phyloP scores from a whole-genome alignment of 441 rosid genomes.

The Erysimum pusillum region DNA sequence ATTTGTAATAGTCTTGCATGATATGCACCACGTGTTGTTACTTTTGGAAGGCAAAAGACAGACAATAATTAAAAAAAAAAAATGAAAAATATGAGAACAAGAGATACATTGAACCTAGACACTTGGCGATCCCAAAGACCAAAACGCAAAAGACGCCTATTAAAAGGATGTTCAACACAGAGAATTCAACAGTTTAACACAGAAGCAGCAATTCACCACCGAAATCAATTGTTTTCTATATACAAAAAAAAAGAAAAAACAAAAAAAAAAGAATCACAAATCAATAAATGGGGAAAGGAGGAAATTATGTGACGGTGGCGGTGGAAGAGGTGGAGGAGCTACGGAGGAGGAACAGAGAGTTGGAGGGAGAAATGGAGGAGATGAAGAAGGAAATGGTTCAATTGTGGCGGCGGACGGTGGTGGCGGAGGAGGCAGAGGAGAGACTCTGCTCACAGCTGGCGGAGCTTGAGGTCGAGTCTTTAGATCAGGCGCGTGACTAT shows the following conservation, averaged over 20 bases:
- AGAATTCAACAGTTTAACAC: slow-evolving; percentile 5
- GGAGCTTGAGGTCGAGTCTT: slow-evolving; percentile 82
- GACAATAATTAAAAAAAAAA: too few species aligned
- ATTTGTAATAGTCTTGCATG: background rate
- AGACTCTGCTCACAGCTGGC: slow-evolving; percentile 80
- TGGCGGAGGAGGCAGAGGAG: slow-evolving; percentile 90
- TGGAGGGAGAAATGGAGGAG: slow-evolving; percentile 55
- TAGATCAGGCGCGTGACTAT: slow-evolving; percentile 73
- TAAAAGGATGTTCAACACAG: slow-evolving; percentile 14
- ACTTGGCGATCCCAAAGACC: slow-evolving; percentile 23
- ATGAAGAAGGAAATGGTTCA: slow-evolving; percentile 48
- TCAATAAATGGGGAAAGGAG: slow-evolving; percentile 42
- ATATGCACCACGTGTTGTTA: slow-evolving; percentile 25
- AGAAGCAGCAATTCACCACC: background rate
- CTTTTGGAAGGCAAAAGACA: background rate
- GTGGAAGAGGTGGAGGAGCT: slow-evolving; percentile 45
- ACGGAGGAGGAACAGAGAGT: slow-evolving; percentile 51
- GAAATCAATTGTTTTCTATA: background rate
- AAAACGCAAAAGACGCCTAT: slow-evolving; percentile 10
- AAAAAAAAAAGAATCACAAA: too few species aligned
- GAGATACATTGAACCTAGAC: slow-evolving; percentile 74
- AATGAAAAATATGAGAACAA: background rate
- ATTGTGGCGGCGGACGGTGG: slow-evolving; percentile 59
- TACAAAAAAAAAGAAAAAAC: too few species aligned
- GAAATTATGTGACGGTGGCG: slow-evolving; percentile 1